Evolutionary conservation across 2,329 filamentous ascomycete species (phyloP).

Genomic region (Hymenoscyphus albidus): DNA sequence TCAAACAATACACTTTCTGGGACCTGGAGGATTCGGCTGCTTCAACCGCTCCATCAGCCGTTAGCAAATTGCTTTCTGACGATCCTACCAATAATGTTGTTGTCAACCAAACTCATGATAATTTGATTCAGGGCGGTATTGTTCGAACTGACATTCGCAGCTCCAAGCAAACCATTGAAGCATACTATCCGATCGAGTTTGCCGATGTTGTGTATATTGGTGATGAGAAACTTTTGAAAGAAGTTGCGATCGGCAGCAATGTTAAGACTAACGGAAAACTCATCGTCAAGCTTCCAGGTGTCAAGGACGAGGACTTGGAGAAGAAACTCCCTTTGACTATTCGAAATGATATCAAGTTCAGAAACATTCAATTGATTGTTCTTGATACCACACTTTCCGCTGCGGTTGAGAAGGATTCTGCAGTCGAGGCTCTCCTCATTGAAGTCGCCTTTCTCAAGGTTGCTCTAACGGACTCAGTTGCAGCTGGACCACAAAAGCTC

Average conservation of each 20-base stretch:
- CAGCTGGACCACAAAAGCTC: constrained; percentile 63
- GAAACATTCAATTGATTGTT: constrained; percentile 67
- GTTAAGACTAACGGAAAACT: constrained; percentile 69
- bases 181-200: constrained; percentile 73
- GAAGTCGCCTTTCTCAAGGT: constrained; percentile 82
- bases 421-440: constrained; percentile 61
- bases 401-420: constrained; percentile 61
- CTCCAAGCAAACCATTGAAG: constrained; percentile 78
- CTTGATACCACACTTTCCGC: constrained; percentile 68
- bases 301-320: constrained; percentile 86
- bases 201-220: constrained; percentile 79
- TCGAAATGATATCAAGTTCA: constrained; percentile 67
- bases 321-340: constrained; percentile 73
- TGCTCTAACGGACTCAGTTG: constrained; percentile 62
- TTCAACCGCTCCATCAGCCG: constrained; percentile 57
- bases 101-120: constrained; percentile 60
- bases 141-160: constrained; percentile 81
- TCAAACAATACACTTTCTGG: constrained; percentile 91
- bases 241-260: constrained; percentile 68
- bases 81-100: constrained; percentile 63
- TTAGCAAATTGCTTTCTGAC: constrained; percentile 63
- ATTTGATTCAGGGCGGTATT: constrained; percentile 69
- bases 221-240: constrained; percentile 73
- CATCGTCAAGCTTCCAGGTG: constrained; percentile 69
- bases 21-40: constrained; percentile 73